Conservation (phyloP, 345 rosid species). For the Mercurialis annua region DNA sequence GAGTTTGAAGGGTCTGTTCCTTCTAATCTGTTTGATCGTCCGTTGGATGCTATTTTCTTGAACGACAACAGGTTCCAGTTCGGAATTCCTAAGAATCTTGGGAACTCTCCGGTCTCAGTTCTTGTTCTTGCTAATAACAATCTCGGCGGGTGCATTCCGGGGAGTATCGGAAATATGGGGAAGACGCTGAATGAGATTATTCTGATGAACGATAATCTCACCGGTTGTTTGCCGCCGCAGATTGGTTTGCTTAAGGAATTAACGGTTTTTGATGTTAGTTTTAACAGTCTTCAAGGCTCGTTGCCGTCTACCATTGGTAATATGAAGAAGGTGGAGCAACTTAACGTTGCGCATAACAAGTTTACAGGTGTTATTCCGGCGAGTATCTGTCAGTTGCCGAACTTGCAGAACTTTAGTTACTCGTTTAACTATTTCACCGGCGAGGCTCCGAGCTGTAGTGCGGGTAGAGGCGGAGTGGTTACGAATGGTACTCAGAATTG, state of each 20-base stretch:
- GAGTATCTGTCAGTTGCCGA: constrained; percentile 50
- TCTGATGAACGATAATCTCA: constrained; percentile 64
- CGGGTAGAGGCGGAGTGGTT: constrained; percentile 23
- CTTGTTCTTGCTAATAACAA: constrained; percentile 66
- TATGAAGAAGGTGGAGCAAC: constrained; percentile 70
- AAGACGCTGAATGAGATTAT: constrained; percentile 64
- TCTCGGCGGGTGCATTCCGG: constrained; percentile 76
- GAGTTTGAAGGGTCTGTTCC: constrained; percentile 77
- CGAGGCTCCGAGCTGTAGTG: constrained; percentile 54
- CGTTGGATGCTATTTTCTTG: constrained; percentile 61
- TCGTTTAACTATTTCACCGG: constrained; percentile 65
- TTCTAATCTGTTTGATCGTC: constrained; percentile 47
- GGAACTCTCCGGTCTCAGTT: constrained; percentile 70
- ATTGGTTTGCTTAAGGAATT: constrained; percentile 54
- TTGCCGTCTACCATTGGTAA: constrained; percentile 48
- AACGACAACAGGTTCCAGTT: constrained; percentile 59
- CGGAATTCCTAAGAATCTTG: constrained; percentile 63
- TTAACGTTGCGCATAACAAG: constrained; percentile 53
- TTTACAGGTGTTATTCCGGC: constrained; percentile 62
- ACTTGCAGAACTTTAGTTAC: constrained; percentile 55
- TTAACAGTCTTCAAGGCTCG: constrained; percentile 52
- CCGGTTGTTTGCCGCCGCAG: constrained; percentile 68
- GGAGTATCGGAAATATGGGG: constrained; percentile 65
- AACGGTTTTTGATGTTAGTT: constrained; percentile 62
- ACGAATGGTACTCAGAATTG: constrained; percentile 47